Percentiles rank a stretch among this genome's conserved stretches.
These are phyloP conservation scores for Aspergillus awamori DNA, from an alignment of 2,329 filamentous ascomycete species.

Conservation along the genomic window DNA sequence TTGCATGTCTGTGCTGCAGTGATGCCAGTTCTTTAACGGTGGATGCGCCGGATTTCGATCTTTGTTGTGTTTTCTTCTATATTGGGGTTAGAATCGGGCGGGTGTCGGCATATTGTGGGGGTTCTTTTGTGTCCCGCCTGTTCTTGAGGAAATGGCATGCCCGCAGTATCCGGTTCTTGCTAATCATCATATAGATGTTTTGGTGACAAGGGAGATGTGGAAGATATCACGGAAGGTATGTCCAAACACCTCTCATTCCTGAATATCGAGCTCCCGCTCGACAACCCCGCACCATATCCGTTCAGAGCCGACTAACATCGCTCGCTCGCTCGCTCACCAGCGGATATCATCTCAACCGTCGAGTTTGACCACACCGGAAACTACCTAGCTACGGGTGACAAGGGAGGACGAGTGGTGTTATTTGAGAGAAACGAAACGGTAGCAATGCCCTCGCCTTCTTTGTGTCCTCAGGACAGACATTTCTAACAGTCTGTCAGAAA, in stretches of 20 bases:
- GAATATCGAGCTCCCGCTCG: not conserved
- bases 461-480: not conserved
- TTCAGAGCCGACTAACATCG: constrained; percentile 1
- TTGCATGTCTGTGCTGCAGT: constrained; percentile 9
- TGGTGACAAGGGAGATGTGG: constrained; percentile 98
- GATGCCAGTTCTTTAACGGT: not conserved
- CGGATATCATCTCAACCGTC: constrained; percentile 57
- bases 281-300: not conserved
- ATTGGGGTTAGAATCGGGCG: not conserved
- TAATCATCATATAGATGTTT: constrained; percentile 71
- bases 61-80: not conserved
- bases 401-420: constrained; percentile 55
- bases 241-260: constrained; percentile 7
- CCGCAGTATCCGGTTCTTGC: not conserved
- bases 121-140: not conserved
- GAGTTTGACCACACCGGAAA: constrained; percentile 58
- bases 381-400: constrained; percentile 56
- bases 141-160: not conserved
- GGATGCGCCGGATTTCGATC: not conserved
- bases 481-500: constrained; percentile 66
- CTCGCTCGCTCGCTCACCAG: constrained; percentile 27
- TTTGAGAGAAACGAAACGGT: constrained; percentile 87
- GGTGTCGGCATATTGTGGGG: not conserved
- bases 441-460: constrained; percentile 25
- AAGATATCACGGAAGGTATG: constrained; percentile 95